These are phyloP conservation scores for Themeda triandra DNA, from an alignment of 176 grass and related monocot species.

Conservation along the genomic window DNA sequence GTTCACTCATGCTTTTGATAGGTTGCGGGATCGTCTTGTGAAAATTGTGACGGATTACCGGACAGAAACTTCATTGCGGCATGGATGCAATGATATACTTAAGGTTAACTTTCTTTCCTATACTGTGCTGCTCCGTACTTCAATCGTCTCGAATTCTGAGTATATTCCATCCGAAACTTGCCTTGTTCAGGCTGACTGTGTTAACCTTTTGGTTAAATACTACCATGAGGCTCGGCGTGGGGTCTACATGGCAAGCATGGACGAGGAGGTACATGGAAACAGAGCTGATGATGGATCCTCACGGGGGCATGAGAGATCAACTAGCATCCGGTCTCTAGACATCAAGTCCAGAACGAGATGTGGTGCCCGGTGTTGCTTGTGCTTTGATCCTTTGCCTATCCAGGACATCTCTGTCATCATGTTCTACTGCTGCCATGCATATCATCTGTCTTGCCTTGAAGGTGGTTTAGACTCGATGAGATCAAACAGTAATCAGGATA, in stretches of 20 bases:
- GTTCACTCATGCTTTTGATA: constrained; percentile 26
- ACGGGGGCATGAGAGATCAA: constrained; percentile 42
- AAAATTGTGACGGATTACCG: constrained; percentile 97
- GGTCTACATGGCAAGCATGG: constrained; percentile 70
- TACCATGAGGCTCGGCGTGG: constrained; percentile 81
- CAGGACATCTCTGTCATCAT: constrained; percentile 72
- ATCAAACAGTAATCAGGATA: constrained; percentile 42
- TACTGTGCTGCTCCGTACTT: constrained; percentile 10
- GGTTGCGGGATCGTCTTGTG: constrained; percentile 87
- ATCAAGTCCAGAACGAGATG: constrained; percentile 89
- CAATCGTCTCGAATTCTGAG: background rate
- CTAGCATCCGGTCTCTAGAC: constrained; percentile 37
- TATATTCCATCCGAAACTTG: constrained; percentile 3
- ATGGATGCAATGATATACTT: constrained; percentile 97
- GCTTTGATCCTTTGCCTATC: constrained; percentile 81
- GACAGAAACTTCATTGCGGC: constrained; percentile 90
- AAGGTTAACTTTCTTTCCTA: constrained; percentile 52
- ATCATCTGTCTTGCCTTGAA: constrained; percentile 74
- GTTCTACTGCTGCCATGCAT: constrained; percentile 96
- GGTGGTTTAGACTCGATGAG: constrained; percentile 69
- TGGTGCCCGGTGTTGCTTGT: constrained; percentile 80
- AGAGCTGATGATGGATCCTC: constrained; percentile 43
- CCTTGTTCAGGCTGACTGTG: constrained; percentile 70
- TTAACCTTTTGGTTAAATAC: constrained; percentile 95
- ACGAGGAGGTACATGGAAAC: constrained; percentile 53